Conservation (phyloP, 176 grass and related monocot genomes). For the Dendrocalamus sinicus region DNA sequence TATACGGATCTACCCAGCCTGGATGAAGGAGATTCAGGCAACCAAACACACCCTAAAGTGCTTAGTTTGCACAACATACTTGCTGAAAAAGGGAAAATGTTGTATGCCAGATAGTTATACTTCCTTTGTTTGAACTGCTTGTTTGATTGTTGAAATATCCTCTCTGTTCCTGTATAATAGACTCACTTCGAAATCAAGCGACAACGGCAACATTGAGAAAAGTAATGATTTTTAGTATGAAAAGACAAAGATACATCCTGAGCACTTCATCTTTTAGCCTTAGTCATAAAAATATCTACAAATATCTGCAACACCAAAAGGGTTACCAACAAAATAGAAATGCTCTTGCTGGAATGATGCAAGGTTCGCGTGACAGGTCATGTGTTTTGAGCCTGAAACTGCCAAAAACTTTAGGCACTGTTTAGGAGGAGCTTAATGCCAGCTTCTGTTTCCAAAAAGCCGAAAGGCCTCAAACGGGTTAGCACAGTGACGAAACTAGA, state of each 20-base stretch:
- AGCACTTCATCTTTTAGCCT: background rate
- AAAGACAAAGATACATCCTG: background rate
- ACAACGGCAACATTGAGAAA: background rate
- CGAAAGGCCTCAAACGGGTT: no score
- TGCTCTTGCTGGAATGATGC: background rate
- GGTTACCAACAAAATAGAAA: background rate
- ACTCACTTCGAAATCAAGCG: background rate
- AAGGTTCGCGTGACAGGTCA: background rate
- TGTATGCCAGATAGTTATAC: background rate
- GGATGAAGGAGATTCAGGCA: no score
- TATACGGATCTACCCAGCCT: no score
- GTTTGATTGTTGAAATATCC: constrained; percentile 30
- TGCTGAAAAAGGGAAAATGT: background rate
- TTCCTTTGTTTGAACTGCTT: constrained; percentile 10
- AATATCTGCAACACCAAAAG: background rate
- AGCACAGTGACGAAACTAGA: no score
- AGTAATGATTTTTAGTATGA: background rate
- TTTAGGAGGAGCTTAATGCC: no score
- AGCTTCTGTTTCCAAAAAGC: no score
- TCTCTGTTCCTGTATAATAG: background rate
- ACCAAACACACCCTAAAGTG: no score
- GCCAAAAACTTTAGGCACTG: background rate
- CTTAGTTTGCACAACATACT: background rate
- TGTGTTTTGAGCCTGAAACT: background rate
- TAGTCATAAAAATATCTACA: background rate